These are phyloP conservation scores for Saccharum officinarum DNA, from an alignment of 176 grass and related monocot genomes.

Conservation along the genomic window DNA sequence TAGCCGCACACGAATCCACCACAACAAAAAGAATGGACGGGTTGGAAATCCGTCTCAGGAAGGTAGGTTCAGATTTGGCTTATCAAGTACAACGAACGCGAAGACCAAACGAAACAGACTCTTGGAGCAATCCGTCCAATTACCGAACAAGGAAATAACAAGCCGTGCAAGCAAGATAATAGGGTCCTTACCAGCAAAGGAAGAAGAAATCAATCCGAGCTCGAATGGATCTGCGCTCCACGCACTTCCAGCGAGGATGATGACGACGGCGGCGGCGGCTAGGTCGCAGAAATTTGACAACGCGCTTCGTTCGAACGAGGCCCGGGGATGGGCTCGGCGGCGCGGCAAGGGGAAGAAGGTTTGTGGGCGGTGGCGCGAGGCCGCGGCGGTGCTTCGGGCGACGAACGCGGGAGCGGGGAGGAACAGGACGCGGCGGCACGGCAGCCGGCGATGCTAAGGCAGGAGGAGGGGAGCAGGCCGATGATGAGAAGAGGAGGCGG, in stretches of 20 bases:
- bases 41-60: not conserved
- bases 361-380: not conserved
- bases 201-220: not conserved
- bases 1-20: not conserved
- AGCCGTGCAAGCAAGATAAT: not conserved
- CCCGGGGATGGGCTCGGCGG: not conserved
- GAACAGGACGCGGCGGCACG: not conserved
- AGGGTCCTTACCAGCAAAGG: constrained; percentile 14
- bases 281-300: not conserved
- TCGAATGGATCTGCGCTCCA: constrained; percentile 3
- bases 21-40: not conserved
- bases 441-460: not conserved
- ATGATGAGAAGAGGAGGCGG: not conserved
- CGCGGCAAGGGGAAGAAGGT: not conserved
- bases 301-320: not conserved
- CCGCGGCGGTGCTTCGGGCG: not conserved
- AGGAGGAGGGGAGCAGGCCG: not conserved
- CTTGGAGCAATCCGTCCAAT: not conserved
- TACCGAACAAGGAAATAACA: not conserved
- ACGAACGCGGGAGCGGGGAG: not conserved
- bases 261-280: not conserved
- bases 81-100: not conserved
- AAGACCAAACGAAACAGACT: not conserved
- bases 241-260: not conserved
- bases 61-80: not conserved